Evolutionary conservation across 441 rosid genomes (phyloP).

Genomic region (Croton laevigatus): DNA sequence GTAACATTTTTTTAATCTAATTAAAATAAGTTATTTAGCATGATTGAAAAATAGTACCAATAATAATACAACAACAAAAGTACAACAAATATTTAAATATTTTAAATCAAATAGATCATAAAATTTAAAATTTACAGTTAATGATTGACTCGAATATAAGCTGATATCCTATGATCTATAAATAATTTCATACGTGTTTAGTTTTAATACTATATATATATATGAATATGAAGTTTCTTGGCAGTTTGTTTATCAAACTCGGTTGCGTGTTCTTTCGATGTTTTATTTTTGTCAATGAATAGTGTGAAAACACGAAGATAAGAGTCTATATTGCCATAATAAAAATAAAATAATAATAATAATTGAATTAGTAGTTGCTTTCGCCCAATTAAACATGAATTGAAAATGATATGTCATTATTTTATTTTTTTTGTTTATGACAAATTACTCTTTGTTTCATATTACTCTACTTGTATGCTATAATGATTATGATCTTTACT

Average conservation of each 20-base stretch:
- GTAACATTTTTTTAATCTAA: too few species aligned
- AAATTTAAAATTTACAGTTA: too few species aligned
- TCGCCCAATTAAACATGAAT: too few species aligned
- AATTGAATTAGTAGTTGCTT: too few species aligned
- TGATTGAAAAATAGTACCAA: too few species aligned
- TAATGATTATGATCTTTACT: neutral
- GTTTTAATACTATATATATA: neutral
- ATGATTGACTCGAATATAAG: neutral
- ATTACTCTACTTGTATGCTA: neutral
- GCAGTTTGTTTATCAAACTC: neutral
- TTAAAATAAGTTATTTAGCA: too few species aligned
- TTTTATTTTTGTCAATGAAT: neutral
- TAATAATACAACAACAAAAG: too few species aligned
- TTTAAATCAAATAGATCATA: too few species aligned
- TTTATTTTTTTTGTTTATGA: neutral
- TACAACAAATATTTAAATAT: too few species aligned
- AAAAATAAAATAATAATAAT: neutral
- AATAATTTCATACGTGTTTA: neutral
- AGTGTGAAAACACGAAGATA: neutral
- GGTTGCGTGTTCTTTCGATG: neutral
- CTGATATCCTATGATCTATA: neutral
- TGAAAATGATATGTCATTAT: neutral
- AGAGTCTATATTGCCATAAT: too few species aligned
- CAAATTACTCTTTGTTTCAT: neutral
- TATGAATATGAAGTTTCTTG: neutral